Percentiles rank a stretch among this genome's conserved stretches.
Evolutionary conservation across 2,329 filamentous ascomycete genomes (phyloP).

Genomic region (Paramyrothecium roridum): DNA sequence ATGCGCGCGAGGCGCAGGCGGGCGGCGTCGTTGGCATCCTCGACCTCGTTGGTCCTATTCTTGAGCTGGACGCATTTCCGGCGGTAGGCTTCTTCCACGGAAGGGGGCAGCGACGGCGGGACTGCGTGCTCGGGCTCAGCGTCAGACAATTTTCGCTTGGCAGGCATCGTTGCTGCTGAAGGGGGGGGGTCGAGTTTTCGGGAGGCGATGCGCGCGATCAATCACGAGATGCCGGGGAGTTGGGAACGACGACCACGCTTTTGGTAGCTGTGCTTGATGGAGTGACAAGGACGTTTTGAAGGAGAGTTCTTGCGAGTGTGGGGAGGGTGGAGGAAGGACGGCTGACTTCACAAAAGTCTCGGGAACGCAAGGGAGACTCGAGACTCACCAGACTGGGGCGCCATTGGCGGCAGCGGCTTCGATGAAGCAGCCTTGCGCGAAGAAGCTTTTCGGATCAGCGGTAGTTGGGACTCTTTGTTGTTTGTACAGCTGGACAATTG

Average conservation of each 20-base stretch:
- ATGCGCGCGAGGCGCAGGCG: constrained; percentile 76
- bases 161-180: constrained; percentile 22
- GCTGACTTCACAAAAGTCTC: too few relatives aligned
- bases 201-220: neutral
- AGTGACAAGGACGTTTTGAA: too few relatives aligned
- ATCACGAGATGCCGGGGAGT: neutral
- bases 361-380: constrained; percentile 9
- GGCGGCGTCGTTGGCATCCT: constrained; percentile 84
- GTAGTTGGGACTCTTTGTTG: neutral
- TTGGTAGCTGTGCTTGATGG: too few relatives aligned
- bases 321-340: neutral
- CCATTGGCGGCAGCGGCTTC: constrained; percentile 12
- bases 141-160: constrained; percentile 32
- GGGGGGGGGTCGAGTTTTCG: neutral
- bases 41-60: constrained; percentile 85
- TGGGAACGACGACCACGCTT: too few relatives aligned
- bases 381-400: constrained; percentile 24
- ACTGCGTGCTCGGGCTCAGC: constrained; percentile 40
- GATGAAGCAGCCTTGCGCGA: neutral
- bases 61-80: constrained; percentile 95
- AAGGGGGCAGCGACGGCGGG: constrained; percentile 70
- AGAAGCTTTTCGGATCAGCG: neutral
- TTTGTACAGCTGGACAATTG: neutral
- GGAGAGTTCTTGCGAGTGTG: neutral
- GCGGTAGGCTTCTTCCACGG: constrained; percentile 93